phyloP scores from a whole-genome alignment of 192 early-diverging fungal species.

The Entophlyctis luteolus region DNA sequence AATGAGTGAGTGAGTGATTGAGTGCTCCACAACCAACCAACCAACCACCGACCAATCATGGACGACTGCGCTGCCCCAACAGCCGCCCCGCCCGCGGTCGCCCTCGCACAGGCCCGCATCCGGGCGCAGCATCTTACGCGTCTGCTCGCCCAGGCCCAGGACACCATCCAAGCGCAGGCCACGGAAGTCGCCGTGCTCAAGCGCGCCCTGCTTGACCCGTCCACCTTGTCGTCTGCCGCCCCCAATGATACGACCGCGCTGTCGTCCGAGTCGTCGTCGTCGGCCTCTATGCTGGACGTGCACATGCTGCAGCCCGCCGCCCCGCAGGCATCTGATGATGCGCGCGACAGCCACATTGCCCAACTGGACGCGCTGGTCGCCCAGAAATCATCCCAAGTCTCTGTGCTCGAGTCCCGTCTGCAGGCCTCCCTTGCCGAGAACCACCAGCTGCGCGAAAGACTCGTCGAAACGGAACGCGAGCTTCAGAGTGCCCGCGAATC shows the following conservation, averaged over 20 bases:
- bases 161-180: neutral
- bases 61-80: too few relatives aligned
- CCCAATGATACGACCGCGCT: too few relatives aligned
- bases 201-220: constrained; percentile 1
- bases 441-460: neutral
- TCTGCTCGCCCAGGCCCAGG: constrained; percentile 8
- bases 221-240: too few relatives aligned
- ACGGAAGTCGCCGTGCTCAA: constrained; percentile 10
- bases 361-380: neutral
- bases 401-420: neutral
- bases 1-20: too few relatives aligned
- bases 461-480: neutral
- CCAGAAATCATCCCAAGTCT: neutral
- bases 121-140: constrained; percentile 7
- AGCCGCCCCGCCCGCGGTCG: too few relatives aligned
- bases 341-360: neutral
- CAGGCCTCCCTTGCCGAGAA: neutral
- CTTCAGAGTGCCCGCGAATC: neutral
- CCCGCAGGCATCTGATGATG: neutral
- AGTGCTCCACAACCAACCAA: too few relatives aligned
- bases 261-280: neutral
- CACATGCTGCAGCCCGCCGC: neutral
- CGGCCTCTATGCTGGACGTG: neutral
- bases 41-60: too few relatives aligned
- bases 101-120: neutral